These are phyloP conservation scores for Dryadomyces quercivorus DNA, from an alignment of 2,329 filamentous ascomycete species.

Conservation along the genomic window DNA sequence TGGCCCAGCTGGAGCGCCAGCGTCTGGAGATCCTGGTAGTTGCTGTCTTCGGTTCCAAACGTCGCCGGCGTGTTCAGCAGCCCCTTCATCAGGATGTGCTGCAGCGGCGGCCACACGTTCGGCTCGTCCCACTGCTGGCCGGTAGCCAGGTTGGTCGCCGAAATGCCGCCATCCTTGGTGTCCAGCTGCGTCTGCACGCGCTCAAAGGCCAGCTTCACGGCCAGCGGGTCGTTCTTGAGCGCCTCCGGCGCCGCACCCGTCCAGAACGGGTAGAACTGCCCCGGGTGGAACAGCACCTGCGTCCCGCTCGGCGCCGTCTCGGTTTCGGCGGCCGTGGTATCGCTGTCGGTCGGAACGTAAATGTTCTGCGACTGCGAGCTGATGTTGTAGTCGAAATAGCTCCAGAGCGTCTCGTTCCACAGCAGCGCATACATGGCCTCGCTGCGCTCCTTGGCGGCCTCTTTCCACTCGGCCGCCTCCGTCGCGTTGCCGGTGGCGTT, in stretches of 20 bases:
- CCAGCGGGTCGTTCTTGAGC: constrained; percentile 45
- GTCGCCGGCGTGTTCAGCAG: constrained; percentile 47
- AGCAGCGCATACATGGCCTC: constrained; percentile 50
- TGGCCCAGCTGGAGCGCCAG: constrained; percentile 48
- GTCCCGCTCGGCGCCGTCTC: constrained; percentile 36
- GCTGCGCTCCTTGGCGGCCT: constrained; percentile 38
- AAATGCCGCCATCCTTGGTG: constrained; percentile 40
- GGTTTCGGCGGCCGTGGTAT: constrained; percentile 28
- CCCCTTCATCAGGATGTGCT: constrained; percentile 51
- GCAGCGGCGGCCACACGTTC: constrained; percentile 57
- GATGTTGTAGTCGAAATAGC: constrained; percentile 59
- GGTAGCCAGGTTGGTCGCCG: constrained; percentile 47
- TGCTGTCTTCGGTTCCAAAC: constrained; percentile 38
- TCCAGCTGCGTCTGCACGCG: constrained; percentile 42
- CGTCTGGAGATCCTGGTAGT: constrained; percentile 39
- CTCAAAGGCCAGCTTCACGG: constrained; percentile 40
- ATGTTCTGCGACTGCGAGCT: constrained; percentile 44
- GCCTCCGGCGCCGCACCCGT: constrained; percentile 46
- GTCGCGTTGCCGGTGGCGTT: constrained; percentile 35
- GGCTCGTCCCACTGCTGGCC: constrained; percentile 61
- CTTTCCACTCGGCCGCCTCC: constrained; percentile 35
- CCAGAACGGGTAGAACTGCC: constrained; percentile 60
- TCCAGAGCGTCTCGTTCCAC: constrained; percentile 50
- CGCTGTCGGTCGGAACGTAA: constrained; percentile 37
- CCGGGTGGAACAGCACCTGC: constrained; percentile 44